phyloP scores from a whole-genome alignment of 139 green algal genomes.

The Trebouxia sp. region DNA sequence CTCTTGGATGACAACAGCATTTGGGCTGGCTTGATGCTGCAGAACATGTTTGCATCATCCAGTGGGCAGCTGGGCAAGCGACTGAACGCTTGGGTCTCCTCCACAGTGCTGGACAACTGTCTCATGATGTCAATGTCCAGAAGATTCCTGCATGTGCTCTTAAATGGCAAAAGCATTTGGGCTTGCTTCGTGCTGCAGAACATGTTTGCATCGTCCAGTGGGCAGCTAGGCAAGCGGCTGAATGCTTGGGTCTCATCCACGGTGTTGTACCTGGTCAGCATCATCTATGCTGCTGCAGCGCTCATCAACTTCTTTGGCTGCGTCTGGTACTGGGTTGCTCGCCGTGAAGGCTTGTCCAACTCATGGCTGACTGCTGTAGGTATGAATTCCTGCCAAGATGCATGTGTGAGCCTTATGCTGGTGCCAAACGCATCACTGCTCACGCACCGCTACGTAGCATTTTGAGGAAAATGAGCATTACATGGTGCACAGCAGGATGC shows the following conservation, averaged over 20 bases:
- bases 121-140: neutral
- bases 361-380: conserved; percentile 36
- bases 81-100: neutral
- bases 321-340: conserved; percentile 47
- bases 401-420: too few relatives aligned
- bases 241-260: conserved; percentile 27
- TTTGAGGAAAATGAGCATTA: neutral
- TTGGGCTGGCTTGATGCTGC: neutral
- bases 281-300: conserved; percentile 41
- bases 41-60: neutral
- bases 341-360: conserved; percentile 19
- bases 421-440: too few relatives aligned
- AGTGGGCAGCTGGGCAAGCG: neutral
- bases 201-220: conserved; percentile 26
- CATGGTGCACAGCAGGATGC: too few relatives aligned
- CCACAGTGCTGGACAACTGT: conserved; percentile 10
- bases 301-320: conserved; percentile 58
- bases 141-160: neutral
- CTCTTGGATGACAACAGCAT: too few relatives aligned
- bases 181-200: conserved; percentile 19
- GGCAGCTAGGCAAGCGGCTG: conserved; percentile 18
- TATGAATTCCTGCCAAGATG: neutral
- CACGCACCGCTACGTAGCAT: neutral
- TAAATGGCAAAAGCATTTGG: neutral
- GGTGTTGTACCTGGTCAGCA: conserved; percentile 38